Evolutionary conservation across 805 yeast species (phyloP).

Genomic region (Candida krabiensis): DNA sequence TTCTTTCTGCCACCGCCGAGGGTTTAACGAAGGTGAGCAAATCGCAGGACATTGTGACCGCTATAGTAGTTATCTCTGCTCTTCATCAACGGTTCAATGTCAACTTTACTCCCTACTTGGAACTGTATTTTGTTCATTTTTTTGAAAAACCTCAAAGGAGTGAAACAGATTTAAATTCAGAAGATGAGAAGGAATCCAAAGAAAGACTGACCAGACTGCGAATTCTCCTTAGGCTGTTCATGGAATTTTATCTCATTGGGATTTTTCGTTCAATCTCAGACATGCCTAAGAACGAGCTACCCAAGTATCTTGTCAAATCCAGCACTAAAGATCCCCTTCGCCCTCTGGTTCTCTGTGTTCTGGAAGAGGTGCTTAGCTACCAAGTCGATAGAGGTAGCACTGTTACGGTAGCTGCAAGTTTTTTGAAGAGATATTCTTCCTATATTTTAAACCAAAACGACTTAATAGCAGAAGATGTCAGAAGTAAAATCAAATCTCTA

Average conservation of each 20-base stretch:
- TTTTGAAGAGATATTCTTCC: conserved; percentile 47
- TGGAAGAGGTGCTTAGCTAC: conserved; percentile 44
- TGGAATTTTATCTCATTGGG: conserved; percentile 60
- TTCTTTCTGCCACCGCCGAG: conserved; percentile 61
- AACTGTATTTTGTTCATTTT: conserved; percentile 42
- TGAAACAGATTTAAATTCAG: not conserved
- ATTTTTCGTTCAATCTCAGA: conserved; percentile 49
- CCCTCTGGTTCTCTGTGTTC: conserved; percentile 41
- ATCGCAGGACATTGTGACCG: conserved; percentile 58
- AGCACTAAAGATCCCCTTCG: conserved; percentile 30
- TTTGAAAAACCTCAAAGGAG: conserved; percentile 35
- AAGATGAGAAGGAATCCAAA: conserved; percentile 22
- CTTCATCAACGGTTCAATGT: conserved; percentile 72
- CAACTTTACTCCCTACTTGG: conserved; percentile 50
- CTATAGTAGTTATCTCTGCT: conserved; percentile 65
- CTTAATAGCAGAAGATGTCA: conserved; percentile 31
- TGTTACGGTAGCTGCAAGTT: conserved; percentile 43
- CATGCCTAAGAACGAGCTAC: conserved; percentile 40
- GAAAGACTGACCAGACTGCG: conserved; percentile 43
- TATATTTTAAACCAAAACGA: conserved; percentile 33
- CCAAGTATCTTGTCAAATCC: conserved; percentile 41
- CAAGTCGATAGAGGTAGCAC: conserved; percentile 31
- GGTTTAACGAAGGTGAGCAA: conserved; percentile 54
- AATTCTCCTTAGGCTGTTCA: conserved; percentile 47
- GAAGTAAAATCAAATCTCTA: conserved; percentile 33